Percentiles rank a stretch among this genome's conserved stretches.
Evolutionary conservation across 2,329 filamentous ascomycete species (phyloP).

Genomic region (Scorias spongiosa): DNA sequence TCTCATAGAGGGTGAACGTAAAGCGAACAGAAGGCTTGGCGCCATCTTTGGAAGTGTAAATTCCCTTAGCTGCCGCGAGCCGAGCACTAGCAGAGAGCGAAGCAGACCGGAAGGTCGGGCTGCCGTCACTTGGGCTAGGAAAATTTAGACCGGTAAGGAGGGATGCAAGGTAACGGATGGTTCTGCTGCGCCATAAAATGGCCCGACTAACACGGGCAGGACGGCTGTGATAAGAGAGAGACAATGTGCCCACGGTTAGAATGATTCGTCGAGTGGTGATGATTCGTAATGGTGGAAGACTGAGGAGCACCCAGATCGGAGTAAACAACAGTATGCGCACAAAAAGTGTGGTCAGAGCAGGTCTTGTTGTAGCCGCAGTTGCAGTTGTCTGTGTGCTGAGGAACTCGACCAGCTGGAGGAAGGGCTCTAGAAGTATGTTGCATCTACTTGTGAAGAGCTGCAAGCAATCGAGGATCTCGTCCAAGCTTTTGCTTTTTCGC

Average conservation of each 20-base stretch:
- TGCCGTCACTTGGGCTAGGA: constrained; percentile 27
- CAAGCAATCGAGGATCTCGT: constrained; percentile 91
- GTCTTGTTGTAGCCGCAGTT: constrained; percentile 78
- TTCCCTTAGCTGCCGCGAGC: constrained; percentile 17
- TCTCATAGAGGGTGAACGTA: constrained; percentile 92
- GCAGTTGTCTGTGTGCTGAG: constrained; percentile 69
- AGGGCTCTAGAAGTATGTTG: constrained; percentile 79
- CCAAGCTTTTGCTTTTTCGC: constrained; percentile 80
- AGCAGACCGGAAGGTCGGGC: constrained; percentile 7
- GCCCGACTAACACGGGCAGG: constrained; percentile 72
- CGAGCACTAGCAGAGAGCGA: constrained; percentile 6
- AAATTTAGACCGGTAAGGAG: constrained; percentile 72
- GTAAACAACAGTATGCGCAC: constrained; percentile 78
- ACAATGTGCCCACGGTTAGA: constrained; percentile 70
- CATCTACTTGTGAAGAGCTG: constrained; percentile 82
- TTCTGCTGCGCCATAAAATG: constrained; percentile 76
- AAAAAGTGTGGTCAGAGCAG: constrained; percentile 77
- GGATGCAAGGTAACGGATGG: constrained; percentile 52
- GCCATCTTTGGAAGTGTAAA: constrained; percentile 21
- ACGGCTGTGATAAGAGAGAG: constrained; percentile 82
- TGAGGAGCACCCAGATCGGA: constrained; percentile 73
- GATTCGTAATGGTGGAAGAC: constrained; percentile 66
- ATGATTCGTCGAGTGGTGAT: constrained; percentile 76
- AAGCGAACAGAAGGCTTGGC: constrained; percentile 66
- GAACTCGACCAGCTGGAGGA: constrained; percentile 82